These are phyloP conservation scores for Medicago lupulina DNA, from an alignment of 306 rosid genomes.

Conservation along the genomic window DNA sequence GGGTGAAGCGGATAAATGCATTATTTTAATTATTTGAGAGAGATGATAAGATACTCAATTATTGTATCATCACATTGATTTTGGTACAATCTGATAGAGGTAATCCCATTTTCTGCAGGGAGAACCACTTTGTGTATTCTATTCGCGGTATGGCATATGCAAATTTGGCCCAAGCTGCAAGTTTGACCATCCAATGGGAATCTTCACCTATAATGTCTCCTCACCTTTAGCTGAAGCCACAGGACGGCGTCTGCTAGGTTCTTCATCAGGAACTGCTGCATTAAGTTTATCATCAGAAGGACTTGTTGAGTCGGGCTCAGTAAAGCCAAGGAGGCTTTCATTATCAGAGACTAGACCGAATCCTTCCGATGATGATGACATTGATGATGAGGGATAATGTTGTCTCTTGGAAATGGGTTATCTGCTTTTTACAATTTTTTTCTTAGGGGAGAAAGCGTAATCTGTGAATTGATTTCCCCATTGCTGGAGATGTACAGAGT, in stretches of 20 bases:
- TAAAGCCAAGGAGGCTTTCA: slow-evolving; percentile 77
- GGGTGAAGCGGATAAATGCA: slow-evolving; percentile 19
- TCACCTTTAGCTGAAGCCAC: slow-evolving; percentile 70
- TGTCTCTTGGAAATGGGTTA: slow-evolving; percentile 55
- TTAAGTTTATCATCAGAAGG: slow-evolving; percentile 85
- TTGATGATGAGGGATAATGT: slow-evolving; percentile 72
- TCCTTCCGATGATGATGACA: slow-evolving; percentile 75
- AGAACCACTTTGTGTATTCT: slow-evolving; percentile 91
- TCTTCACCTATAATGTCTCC: slow-evolving; percentile 73
- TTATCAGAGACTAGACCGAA: slow-evolving; percentile 81
- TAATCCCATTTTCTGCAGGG: slow-evolving; percentile 61
- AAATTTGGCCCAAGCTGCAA: slow-evolving; percentile 99
- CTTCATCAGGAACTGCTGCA: slow-evolving; percentile 76
- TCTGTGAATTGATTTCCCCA: slow-evolving; percentile 84
- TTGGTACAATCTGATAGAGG: slow-evolving; percentile 43
- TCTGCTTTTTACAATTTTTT: slow-evolving; percentile 63
- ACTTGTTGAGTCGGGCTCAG: slow-evolving; percentile 74
- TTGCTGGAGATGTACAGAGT: slow-evolving; percentile 86
- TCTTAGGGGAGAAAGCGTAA: slow-evolving; percentile 71
- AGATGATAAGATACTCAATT: slow-evolving; percentile 20
- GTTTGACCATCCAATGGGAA: slow-evolving; percentile 97
- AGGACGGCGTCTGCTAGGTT: slow-evolving; percentile 71
- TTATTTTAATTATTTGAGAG: not conserved
- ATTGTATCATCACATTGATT: slow-evolving; percentile 18
- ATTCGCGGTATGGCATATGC: slow-evolving; percentile 97